Base-by-base conservation (phyloP, 129 eudicot species). In the Heracleum sosnowskyi region DNA sequence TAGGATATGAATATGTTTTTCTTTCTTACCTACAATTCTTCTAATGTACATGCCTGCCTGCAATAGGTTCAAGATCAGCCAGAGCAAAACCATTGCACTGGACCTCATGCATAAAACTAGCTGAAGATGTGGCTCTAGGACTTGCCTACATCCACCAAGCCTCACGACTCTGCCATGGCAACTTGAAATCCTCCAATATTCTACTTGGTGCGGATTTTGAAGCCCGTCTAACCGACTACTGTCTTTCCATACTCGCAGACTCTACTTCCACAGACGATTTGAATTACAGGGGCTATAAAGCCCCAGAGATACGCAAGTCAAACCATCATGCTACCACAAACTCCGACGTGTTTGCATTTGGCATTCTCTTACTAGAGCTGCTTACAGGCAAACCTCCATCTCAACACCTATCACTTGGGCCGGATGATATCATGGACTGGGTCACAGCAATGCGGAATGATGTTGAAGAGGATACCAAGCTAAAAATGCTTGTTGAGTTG, bases 101-200 rank as follows among this genome's bases (percentile, higher is more conserved):
- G 98, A 93, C 98, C 18, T 93, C 98, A 8, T 93, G 98, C 77
- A 84, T 93, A 57, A 93, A 93, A 81, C 88, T 93, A n/a, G 97
- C 98, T 22, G 98, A 93, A 86, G 98, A 93, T 47, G 87, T 91
- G 78, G 97, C 98, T 35, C 82, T 89, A 26, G 98, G 97, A 42
- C 97, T 93, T 5, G 87, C 95, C 63, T 93, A 89, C 87, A 91
- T 93, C 83, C 98, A 93, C 86, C 98, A 91, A 89, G 93, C 97
- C 33, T 89, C 91, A 18, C 83, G 83, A 16, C 86, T 91, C 76
- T 78, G 86, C 71, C 98, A 93, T 77, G 96, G 96, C 86, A 93
- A 93, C 85, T 85, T 93, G 31, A 93, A 93, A 89, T 84, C 98
- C 76, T 73, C 98, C 81, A 93, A 93, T 39, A 85, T 93, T 78